A percentile compares a stretch with the other conserved stretches of the same genome.
Evolutionary conservation across 1,284 basidiomycete species (phyloP).

Genomic region (Trichosporon faecale): DNA sequence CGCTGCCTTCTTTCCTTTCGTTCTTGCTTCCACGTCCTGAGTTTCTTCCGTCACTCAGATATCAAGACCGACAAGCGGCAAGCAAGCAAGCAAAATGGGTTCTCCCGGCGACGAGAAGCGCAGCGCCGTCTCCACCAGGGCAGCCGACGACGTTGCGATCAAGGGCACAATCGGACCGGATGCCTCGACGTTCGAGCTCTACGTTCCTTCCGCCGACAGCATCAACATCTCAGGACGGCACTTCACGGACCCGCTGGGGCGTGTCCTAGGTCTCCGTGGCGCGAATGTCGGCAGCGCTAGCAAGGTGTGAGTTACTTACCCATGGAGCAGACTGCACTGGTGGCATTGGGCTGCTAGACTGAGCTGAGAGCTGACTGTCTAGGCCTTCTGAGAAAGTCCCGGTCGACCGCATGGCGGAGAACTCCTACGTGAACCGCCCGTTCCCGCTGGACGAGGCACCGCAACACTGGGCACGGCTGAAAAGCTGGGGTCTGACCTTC

Average conservation of each 20-base stretch:
- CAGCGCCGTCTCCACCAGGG: not conserved
- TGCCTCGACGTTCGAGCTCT: slow-evolving; percentile 12
- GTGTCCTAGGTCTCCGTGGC: slow-evolving; percentile 71
- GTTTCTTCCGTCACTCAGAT: not conserved
- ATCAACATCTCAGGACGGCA: slow-evolving; percentile 59
- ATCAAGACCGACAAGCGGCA: not conserved
- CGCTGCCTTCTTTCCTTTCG: not conserved
- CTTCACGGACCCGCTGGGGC: slow-evolving; percentile 70
- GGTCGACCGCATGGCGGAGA: slow-evolving; percentile 55
- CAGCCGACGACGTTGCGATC: not conserved
- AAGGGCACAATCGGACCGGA: not conserved
- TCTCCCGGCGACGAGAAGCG: not conserved
- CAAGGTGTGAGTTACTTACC: slow-evolving; percentile 64
- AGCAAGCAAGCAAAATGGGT: not conserved
- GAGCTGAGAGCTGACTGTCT: slow-evolving; percentile 22
- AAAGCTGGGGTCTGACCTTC: slow-evolving; percentile 82
- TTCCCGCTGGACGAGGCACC: slow-evolving; percentile 79
- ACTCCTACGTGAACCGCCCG: slow-evolving; percentile 76
- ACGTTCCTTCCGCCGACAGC: slow-evolving; percentile 20
- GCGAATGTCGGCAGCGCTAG: slow-evolving; percentile 77
- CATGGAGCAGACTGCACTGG: no score
- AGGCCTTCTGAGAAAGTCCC: slow-evolving; percentile 21
- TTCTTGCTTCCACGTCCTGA: not conserved
- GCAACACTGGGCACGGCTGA: slow-evolving; percentile 72
- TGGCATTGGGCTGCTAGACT: no score